These are phyloP conservation scores for Naematelia encephala DNA, from an alignment of 768 basidiomycete genomes.

Conservation along the genomic window DNA sequence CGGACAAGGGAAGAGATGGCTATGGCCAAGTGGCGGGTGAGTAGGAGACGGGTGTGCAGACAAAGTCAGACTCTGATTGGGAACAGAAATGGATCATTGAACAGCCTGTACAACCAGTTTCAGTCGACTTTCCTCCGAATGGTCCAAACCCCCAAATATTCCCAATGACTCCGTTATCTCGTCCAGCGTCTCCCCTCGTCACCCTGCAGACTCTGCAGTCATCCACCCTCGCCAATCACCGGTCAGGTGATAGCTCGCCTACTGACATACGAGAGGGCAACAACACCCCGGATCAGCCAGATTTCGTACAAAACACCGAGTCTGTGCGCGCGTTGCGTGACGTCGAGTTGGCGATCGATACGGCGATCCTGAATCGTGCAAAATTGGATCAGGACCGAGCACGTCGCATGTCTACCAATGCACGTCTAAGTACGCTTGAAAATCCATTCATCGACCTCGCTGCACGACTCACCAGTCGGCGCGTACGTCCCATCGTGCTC, in stretches of 20 bases:
- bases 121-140: conserved; percentile 8
- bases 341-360: conserved; percentile 39
- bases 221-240: neutral
- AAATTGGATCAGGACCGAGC: conserved; percentile 6
- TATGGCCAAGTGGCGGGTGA: conserved; percentile 42
- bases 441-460: conserved; percentile 38
- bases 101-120: conserved; percentile 15
- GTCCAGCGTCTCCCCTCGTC: neutral
- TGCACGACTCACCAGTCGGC: conserved; percentile 21
- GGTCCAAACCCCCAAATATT: neutral
- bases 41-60: too few relatives aligned
- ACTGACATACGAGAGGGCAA: neutral
- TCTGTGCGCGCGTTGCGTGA: conserved; percentile 31
- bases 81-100: conserved; percentile 40
- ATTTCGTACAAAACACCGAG: conserved; percentile 29
- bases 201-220: neutral
- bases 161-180: neutral
- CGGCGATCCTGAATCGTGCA: conserved; percentile 13
- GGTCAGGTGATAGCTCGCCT: neutral
- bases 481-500: conserved; percentile 37
- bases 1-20: conserved; percentile 31
- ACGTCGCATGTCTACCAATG: conserved; percentile 22
- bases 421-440: conserved; percentile 23
- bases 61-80: neutral
- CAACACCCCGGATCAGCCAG: neutral